A percentile compares a stretch with the other conserved stretches of the same genome.
phyloP scores from a whole-genome alignment of 2,329 filamentous ascomycete genomes.

The Zymoseptoria ardabiliae region DNA sequence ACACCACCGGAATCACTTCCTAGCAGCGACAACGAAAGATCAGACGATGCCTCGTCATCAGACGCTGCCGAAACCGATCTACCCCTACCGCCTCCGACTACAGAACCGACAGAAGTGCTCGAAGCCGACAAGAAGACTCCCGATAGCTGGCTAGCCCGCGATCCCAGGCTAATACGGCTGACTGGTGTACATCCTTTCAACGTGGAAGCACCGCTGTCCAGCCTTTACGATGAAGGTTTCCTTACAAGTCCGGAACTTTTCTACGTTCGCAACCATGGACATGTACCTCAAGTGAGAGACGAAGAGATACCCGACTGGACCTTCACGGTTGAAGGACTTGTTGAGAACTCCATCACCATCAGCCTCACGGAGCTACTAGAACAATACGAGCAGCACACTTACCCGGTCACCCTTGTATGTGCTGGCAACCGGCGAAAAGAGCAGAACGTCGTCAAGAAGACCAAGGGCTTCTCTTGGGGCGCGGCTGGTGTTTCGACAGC shows the following conservation, averaged over 20 bases:
- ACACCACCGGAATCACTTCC: slow-evolving; percentile 33
- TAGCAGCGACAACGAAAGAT: slow-evolving; percentile 25
- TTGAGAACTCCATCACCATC: slow-evolving; percentile 66
- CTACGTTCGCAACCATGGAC: slow-evolving; percentile 86
- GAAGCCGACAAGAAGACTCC: slow-evolving; percentile 76
- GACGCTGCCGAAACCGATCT: slow-evolving; percentile 46
- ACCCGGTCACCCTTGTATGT: slow-evolving; percentile 82
- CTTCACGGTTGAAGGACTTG: slow-evolving; percentile 77
- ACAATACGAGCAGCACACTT: slow-evolving; percentile 73
- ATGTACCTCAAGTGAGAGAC: slow-evolving; percentile 69
- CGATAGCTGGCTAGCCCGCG: slow-evolving; percentile 71
- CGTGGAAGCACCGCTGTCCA: slow-evolving; percentile 72
- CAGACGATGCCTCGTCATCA: slow-evolving; percentile 45
- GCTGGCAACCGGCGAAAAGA: slow-evolving; percentile 89
- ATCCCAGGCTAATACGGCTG: slow-evolving; percentile 72
- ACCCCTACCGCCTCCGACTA: slow-evolving; percentile 61
- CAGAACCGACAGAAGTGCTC: slow-evolving; percentile 53
- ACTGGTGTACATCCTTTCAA: slow-evolving; percentile 91
- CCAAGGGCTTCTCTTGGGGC: slow-evolving; percentile 92
- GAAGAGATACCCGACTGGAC: slow-evolving; percentile 70
- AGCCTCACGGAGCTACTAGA: slow-evolving; percentile 64
- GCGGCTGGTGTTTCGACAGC: slow-evolving; percentile 80
- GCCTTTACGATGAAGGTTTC: slow-evolving; percentile 73
- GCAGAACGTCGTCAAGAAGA: slow-evolving; percentile 83
- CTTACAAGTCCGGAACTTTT: slow-evolving; percentile 81